Base-by-base conservation (phyloP, 129 eudicot species). In the Ambrosia trifida region DNA sequence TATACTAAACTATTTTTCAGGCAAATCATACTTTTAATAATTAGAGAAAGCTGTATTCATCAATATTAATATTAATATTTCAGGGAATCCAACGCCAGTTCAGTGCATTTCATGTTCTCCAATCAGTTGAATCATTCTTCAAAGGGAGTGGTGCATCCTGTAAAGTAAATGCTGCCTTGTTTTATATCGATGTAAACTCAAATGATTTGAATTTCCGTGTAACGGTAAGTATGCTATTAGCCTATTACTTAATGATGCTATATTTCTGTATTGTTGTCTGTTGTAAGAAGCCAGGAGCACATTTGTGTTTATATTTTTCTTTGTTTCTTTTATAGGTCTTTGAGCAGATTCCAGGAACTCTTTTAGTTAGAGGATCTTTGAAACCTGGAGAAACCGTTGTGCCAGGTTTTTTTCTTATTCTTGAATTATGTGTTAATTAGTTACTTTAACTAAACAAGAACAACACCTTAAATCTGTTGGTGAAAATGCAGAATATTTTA, bases 331-430 rank as follows among this genome's bases (percentile, higher is more conserved):
- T 49, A 7, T 79, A 94, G 97, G 96, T 94, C 51, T 94, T 94
- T 78, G 94, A 94, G 91, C 99, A 87, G 76, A 90, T 85, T 58
- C 97, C 97, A 1, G 99, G 99, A 60, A 88, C 99, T 9, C 96
- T 94, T 51, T 78, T 94, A 84, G 87, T 94, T 65, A 90, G 64
- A 74, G 99, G 96, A 80, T 80, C 89, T 60, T 76, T 94, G 77
- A 85, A 85, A 78, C 91, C 73, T 3, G 83, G 70, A 72, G 85
- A 77, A 64, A 79, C 45, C 79, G 72, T 82, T 40, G 52, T 65
- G 36, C 79, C 90, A 94, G 97, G 98, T 90, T 77, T 54, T 72
- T 11, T 35, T 30, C 36, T 36, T 11, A 7, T 38, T 30, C 66
- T 73, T 79, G 66, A 18, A 30, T 59, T 49, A 43, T 60, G 6